Evolutionary conservation across 2,329 filamentous ascomycete species (phyloP).

Genomic region (Aspergillus sp.): DNA sequence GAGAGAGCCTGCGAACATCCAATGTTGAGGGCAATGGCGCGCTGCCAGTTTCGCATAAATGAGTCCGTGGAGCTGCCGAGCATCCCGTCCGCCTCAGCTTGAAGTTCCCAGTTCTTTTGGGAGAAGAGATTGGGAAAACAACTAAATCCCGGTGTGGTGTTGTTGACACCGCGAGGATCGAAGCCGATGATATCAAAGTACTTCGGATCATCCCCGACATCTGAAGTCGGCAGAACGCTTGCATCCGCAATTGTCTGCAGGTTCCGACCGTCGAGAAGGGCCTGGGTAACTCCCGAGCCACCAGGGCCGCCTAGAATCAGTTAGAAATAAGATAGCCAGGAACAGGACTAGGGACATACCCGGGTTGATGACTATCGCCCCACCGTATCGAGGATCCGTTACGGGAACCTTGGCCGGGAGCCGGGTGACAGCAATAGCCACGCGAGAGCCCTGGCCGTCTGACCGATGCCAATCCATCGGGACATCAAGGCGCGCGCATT

Average conservation of each 20-base stretch:
- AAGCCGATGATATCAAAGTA: conserved; percentile 48
- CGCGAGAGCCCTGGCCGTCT: conserved; percentile 31
- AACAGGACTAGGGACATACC: conserved; percentile 20
- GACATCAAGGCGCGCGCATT: conserved; percentile 51
- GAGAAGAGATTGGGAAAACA: conserved; percentile 39
- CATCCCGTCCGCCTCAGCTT: conserved; percentile 36
- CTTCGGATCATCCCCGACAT: not conserved
- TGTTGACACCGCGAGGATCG: conserved; percentile 46
- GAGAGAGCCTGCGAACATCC: conserved; percentile 31
- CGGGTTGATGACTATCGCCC: conserved; percentile 51
- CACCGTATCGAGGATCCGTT: conserved; percentile 46
- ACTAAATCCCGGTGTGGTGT: conserved; percentile 40
- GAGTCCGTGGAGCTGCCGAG: conserved; percentile 31
- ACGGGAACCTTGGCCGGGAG: conserved; percentile 45
- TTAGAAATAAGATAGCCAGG: not conserved
- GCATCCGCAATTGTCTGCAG: conserved; percentile 42
- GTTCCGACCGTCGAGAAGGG: conserved; percentile 31
- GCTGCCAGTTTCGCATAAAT: conserved; percentile 35
- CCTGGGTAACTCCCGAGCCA: conserved; percentile 41
- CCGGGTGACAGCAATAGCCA: conserved; percentile 48
- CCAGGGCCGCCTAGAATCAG: conserved; percentile 42
- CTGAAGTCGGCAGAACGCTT: conserved; percentile 19
- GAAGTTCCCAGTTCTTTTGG: conserved; percentile 34
- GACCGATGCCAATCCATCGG: conserved; percentile 49
- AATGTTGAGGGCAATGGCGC: conserved; percentile 30